These are phyloP conservation scores for Entomortierella chlamydospora DNA, from an alignment of 192 early-diverging fungal species.

Conservation along the genomic window DNA sequence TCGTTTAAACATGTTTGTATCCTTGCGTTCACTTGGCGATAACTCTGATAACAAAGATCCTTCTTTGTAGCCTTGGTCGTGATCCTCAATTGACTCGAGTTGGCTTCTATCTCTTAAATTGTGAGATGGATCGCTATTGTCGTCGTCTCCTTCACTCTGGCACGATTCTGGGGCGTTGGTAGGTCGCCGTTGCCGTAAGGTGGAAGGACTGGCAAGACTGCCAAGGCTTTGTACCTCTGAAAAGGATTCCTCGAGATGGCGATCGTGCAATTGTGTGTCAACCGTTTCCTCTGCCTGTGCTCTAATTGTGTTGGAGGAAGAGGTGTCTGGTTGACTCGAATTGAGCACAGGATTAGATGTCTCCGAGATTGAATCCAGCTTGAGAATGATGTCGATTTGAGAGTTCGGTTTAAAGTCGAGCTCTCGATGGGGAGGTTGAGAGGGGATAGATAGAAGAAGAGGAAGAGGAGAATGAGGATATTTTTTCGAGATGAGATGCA, in stretches of 20 bases:
- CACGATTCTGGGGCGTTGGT: neutral
- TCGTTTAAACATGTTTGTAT: constrained; percentile 18
- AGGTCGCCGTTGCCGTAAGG: neutral
- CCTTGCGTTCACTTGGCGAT: neutral
- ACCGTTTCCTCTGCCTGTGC: neutral
- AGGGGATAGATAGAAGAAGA: too few species aligned
- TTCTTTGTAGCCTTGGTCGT: neutral
- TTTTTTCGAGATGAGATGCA: too few species aligned
- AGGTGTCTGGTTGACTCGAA: neutral
- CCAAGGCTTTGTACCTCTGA: too few species aligned
- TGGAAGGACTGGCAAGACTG: neutral
- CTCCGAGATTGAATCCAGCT: constrained; percentile 14
- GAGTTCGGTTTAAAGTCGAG: too few species aligned
- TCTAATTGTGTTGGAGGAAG: neutral
- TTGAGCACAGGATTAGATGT: neutral
- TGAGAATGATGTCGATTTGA: neutral
- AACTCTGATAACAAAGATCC: constrained; percentile 1
- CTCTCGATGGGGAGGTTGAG: too few species aligned
- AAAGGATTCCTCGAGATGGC: too few species aligned
- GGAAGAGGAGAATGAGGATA: too few species aligned
- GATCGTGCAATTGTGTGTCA: neutral
- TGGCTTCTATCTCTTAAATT: too few species aligned
- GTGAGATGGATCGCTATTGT: neutral
- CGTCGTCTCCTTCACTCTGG: neutral
- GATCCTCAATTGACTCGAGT: neutral